Percentiles rank a stretch among this genome's conserved stretches.
These are phyloP conservation scores for Cornus florida DNA, from an alignment of 148 eudicot species.

Conservation along the genomic window DNA sequence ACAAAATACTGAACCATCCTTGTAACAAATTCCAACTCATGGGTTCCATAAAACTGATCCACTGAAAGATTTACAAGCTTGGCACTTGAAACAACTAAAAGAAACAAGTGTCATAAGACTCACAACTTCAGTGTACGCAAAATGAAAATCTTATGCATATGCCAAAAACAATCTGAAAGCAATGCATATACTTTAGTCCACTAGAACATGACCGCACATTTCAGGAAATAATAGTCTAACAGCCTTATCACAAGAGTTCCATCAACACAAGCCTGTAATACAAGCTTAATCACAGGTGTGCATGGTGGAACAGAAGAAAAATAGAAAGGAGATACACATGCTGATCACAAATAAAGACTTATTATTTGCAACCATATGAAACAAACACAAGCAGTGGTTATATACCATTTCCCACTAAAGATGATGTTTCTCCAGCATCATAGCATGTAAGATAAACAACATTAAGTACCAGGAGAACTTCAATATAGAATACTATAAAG, in stretches of 20 bases:
- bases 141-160: not conserved
- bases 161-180: not conserved
- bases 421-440: not conserved
- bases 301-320: not conserved
- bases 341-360: not conserved
- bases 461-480: constrained; percentile 3
- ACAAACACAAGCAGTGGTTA: not conserved
- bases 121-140: not conserved
- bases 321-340: not conserved
- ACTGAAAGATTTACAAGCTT: too few relatives aligned
- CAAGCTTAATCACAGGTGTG: not conserved
- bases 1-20: not conserved
- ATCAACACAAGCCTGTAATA: not conserved
- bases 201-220: not conserved
- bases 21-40: not conserved
- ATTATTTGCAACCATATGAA: not conserved
- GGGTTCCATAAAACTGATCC: not conserved
- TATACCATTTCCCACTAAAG: not conserved
- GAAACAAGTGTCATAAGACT: not conserved
- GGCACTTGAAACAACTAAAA: not conserved
- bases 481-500: not conserved
- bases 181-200: not conserved
- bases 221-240: not conserved
- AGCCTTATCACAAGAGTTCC: not conserved
- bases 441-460: not conserved